Conservation (phyloP, 2,329 filamentous ascomycete species). For the Dactylellina parvicollis region DNA sequence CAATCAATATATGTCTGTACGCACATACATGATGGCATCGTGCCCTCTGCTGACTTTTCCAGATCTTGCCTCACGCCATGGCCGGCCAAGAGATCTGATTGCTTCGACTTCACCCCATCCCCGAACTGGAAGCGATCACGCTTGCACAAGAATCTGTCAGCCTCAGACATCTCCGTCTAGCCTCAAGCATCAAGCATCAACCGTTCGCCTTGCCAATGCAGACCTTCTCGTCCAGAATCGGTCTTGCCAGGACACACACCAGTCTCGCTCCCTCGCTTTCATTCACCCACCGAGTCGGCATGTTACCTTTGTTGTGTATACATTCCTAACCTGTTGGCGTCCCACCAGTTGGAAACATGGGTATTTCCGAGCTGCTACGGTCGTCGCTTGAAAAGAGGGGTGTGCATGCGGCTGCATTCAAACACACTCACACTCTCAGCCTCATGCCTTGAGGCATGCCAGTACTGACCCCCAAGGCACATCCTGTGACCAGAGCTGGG, state of each 20-base stretch:
- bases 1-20: too few relatives aligned
- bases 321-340: slow-evolving; percentile 39
- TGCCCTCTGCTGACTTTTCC: too few relatives aligned
- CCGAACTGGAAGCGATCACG: too few relatives aligned
- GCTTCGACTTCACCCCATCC: neutral
- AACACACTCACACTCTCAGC: slow-evolving; percentile 31
- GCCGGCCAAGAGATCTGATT: neutral
- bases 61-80: neutral
- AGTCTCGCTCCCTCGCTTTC: slow-evolving; percentile 26
- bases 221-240: neutral
- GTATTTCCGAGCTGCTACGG: slow-evolving; percentile 26
- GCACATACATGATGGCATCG: too few relatives aligned
- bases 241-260: neutral
- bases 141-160: too few relatives aligned
- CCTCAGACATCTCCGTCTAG: too few relatives aligned
- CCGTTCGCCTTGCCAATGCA: neutral
- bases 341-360: slow-evolving; percentile 2
- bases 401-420: slow-evolving; percentile 47
- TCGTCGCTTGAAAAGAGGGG: slow-evolving; percentile 31
- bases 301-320: slow-evolving; percentile 32
- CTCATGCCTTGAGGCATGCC: slow-evolving; percentile 26
- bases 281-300: slow-evolving; percentile 25
- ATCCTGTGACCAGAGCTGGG: neutral
- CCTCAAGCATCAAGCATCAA: neutral
- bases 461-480: slow-evolving; percentile 1